Evolutionary conservation across 1,139 yeast species (phyloP), one percentile per base, ranked within the genome.

Genomic region (Spathaspora sp.): DNA sequence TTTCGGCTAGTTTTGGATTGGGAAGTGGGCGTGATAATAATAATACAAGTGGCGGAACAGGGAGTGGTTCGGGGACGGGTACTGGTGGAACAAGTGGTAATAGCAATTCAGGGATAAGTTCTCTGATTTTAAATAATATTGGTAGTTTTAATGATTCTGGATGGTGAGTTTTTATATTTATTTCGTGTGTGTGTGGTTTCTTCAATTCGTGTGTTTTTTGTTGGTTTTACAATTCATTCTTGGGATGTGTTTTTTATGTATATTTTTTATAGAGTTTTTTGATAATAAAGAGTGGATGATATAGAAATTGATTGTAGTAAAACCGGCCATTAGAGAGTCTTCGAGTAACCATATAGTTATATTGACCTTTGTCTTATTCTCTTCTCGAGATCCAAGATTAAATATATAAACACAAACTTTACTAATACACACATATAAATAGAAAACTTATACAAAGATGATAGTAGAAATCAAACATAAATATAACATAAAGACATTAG

Each of bases 121-220:
- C 43, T 11, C 27, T 33, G 34, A 44, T 48, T 16, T 46, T 48
- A 44, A 44, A 43, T 27, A 47, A 46, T 29, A 43, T 48, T 29
- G 16, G 49, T 3, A 48, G 39, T 36, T 48, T 41, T 37, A 41
- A 48, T 43, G 51, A 47, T 40, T 37, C 51, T 17, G 51, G 47
- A 11, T 48, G 49, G 48, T 47, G 39, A 43, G 13, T 27, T 37
- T 31, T n/a, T 29, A n/a, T 29, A 9, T 31, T 31, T 31, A 31
- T 18, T 31, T 31, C 36, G 36, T 31, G n/a, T 31, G n/a, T 8
- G 6, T 31, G n/a, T 31, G 8, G 13, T 11, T 15, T 31, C 13
- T 31, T 13, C 15, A 7, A 15, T 31, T 15, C 15, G 17, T 26
- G 10, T 5, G 5, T 11, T 31, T 31, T 31, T 31, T 20, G 7